These are phyloP conservation scores for Withania somnifera DNA, from an alignment of 305 asterid genomes.

Conservation along the genomic window DNA sequence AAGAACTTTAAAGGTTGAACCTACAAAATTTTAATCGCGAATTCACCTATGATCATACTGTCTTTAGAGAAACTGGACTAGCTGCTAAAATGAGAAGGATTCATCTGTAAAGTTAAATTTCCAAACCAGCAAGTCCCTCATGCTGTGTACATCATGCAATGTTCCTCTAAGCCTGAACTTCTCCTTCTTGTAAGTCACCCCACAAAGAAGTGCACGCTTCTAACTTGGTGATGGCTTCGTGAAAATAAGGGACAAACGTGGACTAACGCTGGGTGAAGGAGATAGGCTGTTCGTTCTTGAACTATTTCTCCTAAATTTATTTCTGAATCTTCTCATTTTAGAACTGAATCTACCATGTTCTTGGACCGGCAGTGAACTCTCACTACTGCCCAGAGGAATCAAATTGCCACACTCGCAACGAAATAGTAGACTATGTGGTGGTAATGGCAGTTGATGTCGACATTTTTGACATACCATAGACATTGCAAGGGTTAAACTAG, in stretches of 20 bases:
- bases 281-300: background rate
- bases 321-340: background rate
- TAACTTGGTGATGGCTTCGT: slow-evolving; percentile 15
- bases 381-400: background rate
- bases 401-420: background rate
- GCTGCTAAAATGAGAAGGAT: slow-evolving; percentile 60
- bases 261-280: background rate
- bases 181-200: slow-evolving; percentile 47
- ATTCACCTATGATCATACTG: background rate
- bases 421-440: background rate
- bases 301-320: background rate
- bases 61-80: background rate
- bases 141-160: slow-evolving; percentile 28
- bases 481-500: background rate
- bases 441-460: background rate
- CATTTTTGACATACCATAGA: slow-evolving; percentile 1
- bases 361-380: background rate
- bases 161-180: slow-evolving; percentile 49
- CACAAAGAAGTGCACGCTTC: slow-evolving; percentile 55
- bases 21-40: background rate
- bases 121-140: slow-evolving; percentile 23
- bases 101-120: slow-evolving; percentile 20
- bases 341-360: slow-evolving; percentile 2
- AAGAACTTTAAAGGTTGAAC: background rate
- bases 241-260: background rate